Base-by-base conservation (phyloP, 257 asterid genomes). In the Fraxinus pennsylvanica region DNA sequence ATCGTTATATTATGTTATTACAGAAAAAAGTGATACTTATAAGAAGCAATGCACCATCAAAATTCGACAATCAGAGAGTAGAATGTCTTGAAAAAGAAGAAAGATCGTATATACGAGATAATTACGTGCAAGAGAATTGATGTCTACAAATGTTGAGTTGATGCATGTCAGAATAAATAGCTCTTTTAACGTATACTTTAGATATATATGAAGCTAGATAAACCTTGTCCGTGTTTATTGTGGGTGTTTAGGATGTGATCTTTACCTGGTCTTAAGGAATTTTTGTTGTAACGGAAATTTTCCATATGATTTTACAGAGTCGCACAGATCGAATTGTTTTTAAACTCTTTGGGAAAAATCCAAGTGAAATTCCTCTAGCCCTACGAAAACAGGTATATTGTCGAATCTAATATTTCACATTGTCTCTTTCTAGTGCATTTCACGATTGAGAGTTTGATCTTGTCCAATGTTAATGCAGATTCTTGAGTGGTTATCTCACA, bases 401-500 rank as follows among this genome's bases (percentile, higher is more conserved):
- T 22, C 74, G 38, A 76, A 41, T 79, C 75, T 19, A 74, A 43
- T 72, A 30, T 47, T 50, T 76, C 33, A 30, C 72, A 19, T 77
- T 43, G 22, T 72, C 63, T 71, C 50, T 75, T 59, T 78, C 30
- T 86, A 17, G 65, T 68, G 54, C 45, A 68, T 73, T 65, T 63
- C 74, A 73, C 45, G 61, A 38, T 50, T 76, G 43, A 77, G 36
- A 76, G 52, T 81, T 33, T 76, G 52, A 52, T 39, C 68, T 68
- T 19, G 70, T 25, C 81, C 4, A 61, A 76, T 74, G 45, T 74
- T n/a, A 63, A 78, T 86, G 81, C 96, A 94, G 99, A 94, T 94
- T 82, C 91, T 94, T 79, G 92, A 92, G 84, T 94, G 99, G 99
- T 89, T 94, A 68, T 89, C 97, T 25, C 86, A 84, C 86, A 91